Conservation (phyloP, 148 eudicot genomes). For the Tetragonia tetragonoides region DNA sequence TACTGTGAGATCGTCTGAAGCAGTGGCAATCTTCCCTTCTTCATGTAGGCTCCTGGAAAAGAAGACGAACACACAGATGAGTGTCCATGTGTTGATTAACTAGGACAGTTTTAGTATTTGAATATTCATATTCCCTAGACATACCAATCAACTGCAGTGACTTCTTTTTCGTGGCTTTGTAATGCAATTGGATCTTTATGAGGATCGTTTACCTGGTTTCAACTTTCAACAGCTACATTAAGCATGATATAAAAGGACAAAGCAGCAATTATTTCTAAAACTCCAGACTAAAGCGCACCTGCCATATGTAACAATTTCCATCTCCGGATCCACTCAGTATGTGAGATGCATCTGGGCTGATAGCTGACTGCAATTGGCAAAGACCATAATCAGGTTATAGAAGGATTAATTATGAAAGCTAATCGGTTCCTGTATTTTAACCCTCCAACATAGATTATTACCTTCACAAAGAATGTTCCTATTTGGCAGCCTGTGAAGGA, state of each 20-base stretch:
- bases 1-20: slow-evolving; percentile 91
- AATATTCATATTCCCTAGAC: not conserved
- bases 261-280: not conserved
- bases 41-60: slow-evolving; percentile 65
- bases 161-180: slow-evolving; percentile 80
- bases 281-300: slow-evolving; percentile 42
- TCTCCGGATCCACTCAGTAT: slow-evolving; percentile 84
- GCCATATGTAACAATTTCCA: slow-evolving; percentile 92
- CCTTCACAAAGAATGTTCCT: slow-evolving; percentile 82
- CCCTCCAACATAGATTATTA: slow-evolving; percentile 20
- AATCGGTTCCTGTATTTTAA: not conserved
- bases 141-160: slow-evolving; percentile 91
- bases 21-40: slow-evolving; percentile 77
- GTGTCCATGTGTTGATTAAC: not conserved
- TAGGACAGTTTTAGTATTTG: not conserved
- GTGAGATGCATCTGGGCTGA: slow-evolving; percentile 91
- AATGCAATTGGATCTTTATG: slow-evolving; percentile 53
- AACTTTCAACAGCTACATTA: slow-evolving; percentile 11
- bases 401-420: not conserved
- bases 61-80: slow-evolving; percentile 13
- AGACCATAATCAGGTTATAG: slow-evolving; percentile 12
- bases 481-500: slow-evolving; percentile 72
- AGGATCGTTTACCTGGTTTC: slow-evolving; percentile 65
- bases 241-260: not conserved
- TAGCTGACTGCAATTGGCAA: slow-evolving; percentile 54